Base-by-base conservation (phyloP, 1,139 yeast genomes). In the Suhomyces kunorum region DNA sequence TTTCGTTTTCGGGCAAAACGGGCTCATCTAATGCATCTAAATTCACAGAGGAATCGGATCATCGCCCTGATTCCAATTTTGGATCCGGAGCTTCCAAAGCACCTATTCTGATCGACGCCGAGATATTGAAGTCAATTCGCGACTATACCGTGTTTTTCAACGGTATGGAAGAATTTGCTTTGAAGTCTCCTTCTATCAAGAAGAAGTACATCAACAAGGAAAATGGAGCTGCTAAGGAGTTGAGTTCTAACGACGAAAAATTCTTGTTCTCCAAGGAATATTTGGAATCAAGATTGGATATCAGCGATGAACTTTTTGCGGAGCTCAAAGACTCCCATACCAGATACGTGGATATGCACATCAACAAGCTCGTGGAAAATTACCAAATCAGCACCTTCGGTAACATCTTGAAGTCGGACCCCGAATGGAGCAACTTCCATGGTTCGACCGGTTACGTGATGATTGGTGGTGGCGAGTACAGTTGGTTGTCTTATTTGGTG, bases 401-500 rank as follows among this genome's bases (percentile, higher is more conserved):
- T 9, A 64, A 58, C 39, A 36, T 67, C n/a, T 48, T 64, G 25
- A 50, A 58, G 17, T 38, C 60, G 5, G 73, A 68, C 46, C 58
- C 63, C 2, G 68, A 62, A 37, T 72, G 77, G 77, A 46, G 49
- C 3, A 34, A 43, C 1, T 72, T 69, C 51, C 48, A 56, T n/a
- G 68, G 63, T 0, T 56, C 70, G 1, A 49, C 58, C 15, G 78
- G 78, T 6, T 67, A 65, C 48, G 75, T 71, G 1, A 40, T 71
- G 32, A 65, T 72, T 28, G 78, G 78, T 2, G 78, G 78, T 5
- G 74, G 74, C 2, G 48, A 63, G 45, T 72, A 64, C 49, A 63
- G 67, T 45, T 72, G 77, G 77, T 58, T 72, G 39, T 62, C 76
- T 11, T 71, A 61, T 46, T 60, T 72, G 42, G 76, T 70, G 3